Evolutionary conservation across 139 green algal species (phyloP).

Genomic region (Astrephomene gubernaculifera): DNA sequence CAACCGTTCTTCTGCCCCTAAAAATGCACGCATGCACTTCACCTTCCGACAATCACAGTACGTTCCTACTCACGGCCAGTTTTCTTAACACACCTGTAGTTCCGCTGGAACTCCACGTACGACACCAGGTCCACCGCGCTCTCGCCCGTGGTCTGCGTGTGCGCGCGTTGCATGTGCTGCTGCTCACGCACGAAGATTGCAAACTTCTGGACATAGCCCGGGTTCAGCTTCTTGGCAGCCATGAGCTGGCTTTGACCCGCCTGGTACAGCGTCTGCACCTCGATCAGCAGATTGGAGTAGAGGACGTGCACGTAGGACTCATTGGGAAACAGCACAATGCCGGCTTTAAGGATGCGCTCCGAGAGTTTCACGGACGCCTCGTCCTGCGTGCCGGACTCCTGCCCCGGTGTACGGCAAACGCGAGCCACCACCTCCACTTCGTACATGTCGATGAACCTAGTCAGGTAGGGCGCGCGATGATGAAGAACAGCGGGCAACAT

Average conservation of each 20-base stretch:
- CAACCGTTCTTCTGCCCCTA: too few species aligned
- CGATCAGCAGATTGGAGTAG: constrained; percentile 51
- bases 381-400: constrained; percentile 56
- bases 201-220: constrained; percentile 50
- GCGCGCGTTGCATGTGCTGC: constrained; percentile 45
- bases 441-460: too few species aligned
- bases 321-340: constrained; percentile 45
- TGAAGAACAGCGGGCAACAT: too few species aligned
- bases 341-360: constrained; percentile 57
- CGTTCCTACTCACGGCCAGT: too few species aligned
- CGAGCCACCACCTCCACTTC: constrained; percentile 61
- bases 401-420: constrained; percentile 55
- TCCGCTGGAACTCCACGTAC: constrained; percentile 54
- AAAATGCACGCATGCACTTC: too few species aligned
- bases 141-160: constrained; percentile 47
- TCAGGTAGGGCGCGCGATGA: too few species aligned
- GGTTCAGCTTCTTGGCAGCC: constrained; percentile 53
- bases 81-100: constrained; percentile 9
- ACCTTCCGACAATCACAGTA: too few species aligned
- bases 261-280: constrained; percentile 44
- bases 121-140: constrained; percentile 50
- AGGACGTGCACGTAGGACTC: constrained; percentile 47
- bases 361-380: constrained; percentile 44
- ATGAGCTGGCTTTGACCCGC: constrained; percentile 49
- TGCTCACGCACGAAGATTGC: constrained; percentile 60